phyloP scores from a whole-genome alignment of 805 yeast species.

The Zygoascus flipseniorum region DNA sequence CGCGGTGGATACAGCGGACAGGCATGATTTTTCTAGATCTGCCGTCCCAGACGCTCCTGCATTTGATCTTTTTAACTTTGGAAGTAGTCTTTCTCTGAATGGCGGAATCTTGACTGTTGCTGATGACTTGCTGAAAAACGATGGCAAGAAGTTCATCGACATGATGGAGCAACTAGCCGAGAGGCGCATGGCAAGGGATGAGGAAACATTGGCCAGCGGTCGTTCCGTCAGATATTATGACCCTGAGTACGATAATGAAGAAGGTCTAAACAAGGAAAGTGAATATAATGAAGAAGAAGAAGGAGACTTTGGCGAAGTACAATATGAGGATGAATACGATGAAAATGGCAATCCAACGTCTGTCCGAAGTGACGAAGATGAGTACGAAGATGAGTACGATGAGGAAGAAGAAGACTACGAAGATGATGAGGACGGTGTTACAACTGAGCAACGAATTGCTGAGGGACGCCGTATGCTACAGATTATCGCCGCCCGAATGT shows the following conservation, averaged over 20 bases:
- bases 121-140: slow-evolving; percentile 67
- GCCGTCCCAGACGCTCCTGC: slow-evolving; percentile 1
- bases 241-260: slow-evolving; percentile 11
- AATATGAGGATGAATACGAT: slow-evolving; percentile 21
- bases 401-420: slow-evolving; percentile 35
- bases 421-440: slow-evolving; percentile 24
- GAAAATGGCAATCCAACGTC: slow-evolving; percentile 27
- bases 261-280: slow-evolving; percentile 15
- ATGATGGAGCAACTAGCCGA: slow-evolving; percentile 72
- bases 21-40: slow-evolving; percentile 14
- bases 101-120: slow-evolving; percentile 55
- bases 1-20: slow-evolving; percentile 14
- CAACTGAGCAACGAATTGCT: slow-evolving; percentile 55
- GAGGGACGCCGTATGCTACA: slow-evolving; percentile 78
- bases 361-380: slow-evolving; percentile 24
- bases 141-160: slow-evolving; percentile 69
- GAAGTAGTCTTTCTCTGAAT: slow-evolving; percentile 24
- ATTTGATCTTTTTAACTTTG: slow-evolving; percentile 22
- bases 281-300: slow-evolving; percentile 12
- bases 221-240: slow-evolving; percentile 8
- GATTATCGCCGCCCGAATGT: slow-evolving; percentile 66
- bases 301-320: slow-evolving; percentile 11
- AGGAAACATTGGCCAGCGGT: slow-evolving; percentile 17
- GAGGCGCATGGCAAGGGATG: slow-evolving; percentile 35
- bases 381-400: slow-evolving; percentile 26